These are phyloP conservation scores for Pichia thaimueangensis DNA, from an alignment of 805 yeast genomes.

Conservation along the genomic window DNA sequence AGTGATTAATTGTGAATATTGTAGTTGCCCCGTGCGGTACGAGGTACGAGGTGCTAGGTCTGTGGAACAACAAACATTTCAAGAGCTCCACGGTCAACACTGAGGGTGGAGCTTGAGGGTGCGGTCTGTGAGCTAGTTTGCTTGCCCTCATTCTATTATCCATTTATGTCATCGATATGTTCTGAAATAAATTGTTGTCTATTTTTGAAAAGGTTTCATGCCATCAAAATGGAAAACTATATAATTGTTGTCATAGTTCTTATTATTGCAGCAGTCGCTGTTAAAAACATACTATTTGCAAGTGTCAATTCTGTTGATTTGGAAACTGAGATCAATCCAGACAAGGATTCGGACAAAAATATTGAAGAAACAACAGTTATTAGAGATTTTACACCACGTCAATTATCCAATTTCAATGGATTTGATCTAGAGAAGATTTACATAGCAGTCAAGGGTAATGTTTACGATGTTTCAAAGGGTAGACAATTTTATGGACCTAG, in stretches of 20 bases:
- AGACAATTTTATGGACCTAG: slow-evolving; percentile 90
- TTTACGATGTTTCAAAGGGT: slow-evolving; percentile 76
- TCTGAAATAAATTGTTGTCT: too few species aligned
- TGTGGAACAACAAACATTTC: too few species aligned
- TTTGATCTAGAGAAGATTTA: slow-evolving; percentile 72
- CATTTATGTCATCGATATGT: too few species aligned
- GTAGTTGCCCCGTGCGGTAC: too few species aligned
- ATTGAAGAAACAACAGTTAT: slow-evolving; percentile 25
- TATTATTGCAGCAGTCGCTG: slow-evolving; percentile 16
- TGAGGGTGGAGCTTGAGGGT: too few species aligned
- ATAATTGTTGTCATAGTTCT: slow-evolving; percentile 11
- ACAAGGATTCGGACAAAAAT: slow-evolving; percentile 10
- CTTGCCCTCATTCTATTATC: too few species aligned
- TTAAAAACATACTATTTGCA: slow-evolving; percentile 21
- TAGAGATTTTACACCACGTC: slow-evolving; percentile 61
- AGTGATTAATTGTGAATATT: too few species aligned
- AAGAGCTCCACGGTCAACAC: too few species aligned
- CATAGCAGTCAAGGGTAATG: slow-evolving; percentile 79
- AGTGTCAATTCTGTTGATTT: slow-evolving; percentile 18
- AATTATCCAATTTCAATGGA: slow-evolving; percentile 74
- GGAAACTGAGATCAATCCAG: slow-evolving; percentile 23
- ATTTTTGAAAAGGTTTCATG: too few species aligned
- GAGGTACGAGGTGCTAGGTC: too few species aligned
- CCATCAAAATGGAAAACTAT: slow-evolving; percentile 22
- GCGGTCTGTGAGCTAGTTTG: too few species aligned